Evolutionary conservation across 2,329 filamentous ascomycete genomes (phyloP).

Genomic region (Capronia coronata): DNA sequence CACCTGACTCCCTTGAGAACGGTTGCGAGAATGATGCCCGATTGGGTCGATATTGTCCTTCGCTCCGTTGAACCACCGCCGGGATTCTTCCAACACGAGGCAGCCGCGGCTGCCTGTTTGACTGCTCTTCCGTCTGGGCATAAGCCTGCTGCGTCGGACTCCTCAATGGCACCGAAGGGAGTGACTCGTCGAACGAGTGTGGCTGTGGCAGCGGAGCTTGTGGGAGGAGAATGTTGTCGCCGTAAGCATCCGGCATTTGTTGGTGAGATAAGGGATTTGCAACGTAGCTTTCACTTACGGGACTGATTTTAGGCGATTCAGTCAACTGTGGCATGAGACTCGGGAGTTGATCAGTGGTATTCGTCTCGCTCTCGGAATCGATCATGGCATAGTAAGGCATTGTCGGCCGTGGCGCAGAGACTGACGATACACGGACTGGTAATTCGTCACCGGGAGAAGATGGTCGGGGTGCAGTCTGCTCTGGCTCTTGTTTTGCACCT

Average conservation of each 20-base stretch:
- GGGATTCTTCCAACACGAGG: constrained; percentile 80
- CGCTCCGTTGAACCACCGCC: constrained; percentile 62
- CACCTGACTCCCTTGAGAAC: constrained; percentile 51
- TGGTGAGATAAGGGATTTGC: constrained; percentile 29
- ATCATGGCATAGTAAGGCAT: constrained; percentile 55
- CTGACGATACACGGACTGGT: constrained; percentile 37
- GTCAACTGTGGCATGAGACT: constrained; percentile 40
- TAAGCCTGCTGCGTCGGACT: constrained; percentile 7
- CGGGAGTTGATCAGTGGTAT: constrained; percentile 42
- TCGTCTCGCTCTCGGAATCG: constrained; percentile 39
- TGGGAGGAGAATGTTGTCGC: constrained; percentile 11
- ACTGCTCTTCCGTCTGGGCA: constrained; percentile 1
- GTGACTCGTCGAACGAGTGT: constrained; percentile 12
- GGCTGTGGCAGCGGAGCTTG: constrained; percentile 9
- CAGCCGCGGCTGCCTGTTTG: constrained; percentile 24
- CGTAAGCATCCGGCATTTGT: background rate
- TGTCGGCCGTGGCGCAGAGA: constrained; percentile 38
- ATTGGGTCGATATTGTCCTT: constrained; percentile 59
- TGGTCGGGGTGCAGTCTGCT: constrained; percentile 22
- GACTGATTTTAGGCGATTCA: constrained; percentile 18
- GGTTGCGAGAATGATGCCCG: constrained; percentile 80
- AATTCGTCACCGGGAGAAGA: constrained; percentile 32
- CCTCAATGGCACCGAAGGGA: constrained; percentile 10
- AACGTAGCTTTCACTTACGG: constrained; percentile 9
- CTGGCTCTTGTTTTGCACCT: constrained; percentile 11